Percentiles rank a stretch among this genome's conserved stretches.
phyloP scores from a whole-genome alignment of 2,329 filamentous ascomycete species.

The Alternaria metachromatica region DNA sequence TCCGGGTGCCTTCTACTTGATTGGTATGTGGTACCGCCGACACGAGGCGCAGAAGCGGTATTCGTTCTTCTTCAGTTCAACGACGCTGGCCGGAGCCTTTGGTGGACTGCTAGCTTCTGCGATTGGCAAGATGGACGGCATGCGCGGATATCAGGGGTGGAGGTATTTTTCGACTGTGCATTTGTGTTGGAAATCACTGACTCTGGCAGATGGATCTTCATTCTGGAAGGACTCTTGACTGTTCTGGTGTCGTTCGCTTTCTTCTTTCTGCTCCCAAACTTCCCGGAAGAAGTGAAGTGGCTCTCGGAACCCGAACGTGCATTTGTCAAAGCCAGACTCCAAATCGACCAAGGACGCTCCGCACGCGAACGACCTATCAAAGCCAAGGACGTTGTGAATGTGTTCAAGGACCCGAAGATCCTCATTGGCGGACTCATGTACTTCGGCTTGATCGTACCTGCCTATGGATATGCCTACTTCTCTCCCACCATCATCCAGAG shows the following conservation, averaged over 20 bases:
- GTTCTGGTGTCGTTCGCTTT: conserved; percentile 53
- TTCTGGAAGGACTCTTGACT: conserved; percentile 65
- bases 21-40: conserved; percentile 90
- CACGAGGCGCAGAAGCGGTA: conserved; percentile 89
- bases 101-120: conserved; percentile 84
- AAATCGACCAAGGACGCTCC: conserved; percentile 56
- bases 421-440: conserved; percentile 60
- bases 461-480: conserved; percentile 57
- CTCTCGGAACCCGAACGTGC: conserved; percentile 54
- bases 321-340: conserved; percentile 56
- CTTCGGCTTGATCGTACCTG: conserved; percentile 53
- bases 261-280: conserved; percentile 58
- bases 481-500: conserved; percentile 55
- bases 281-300: conserved; percentile 59
- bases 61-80: conserved; percentile 90
- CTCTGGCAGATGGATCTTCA: conserved; percentile 71
- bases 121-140: conserved; percentile 84
- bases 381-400: conserved; percentile 50
- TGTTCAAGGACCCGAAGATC: conserved; percentile 59
- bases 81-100: conserved; percentile 81
- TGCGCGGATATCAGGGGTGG: conserved; percentile 74
- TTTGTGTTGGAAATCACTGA: neutral
- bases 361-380: conserved; percentile 55
- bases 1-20: conserved; percentile 66
- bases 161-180: conserved; percentile 41